A percentile compares a stretch with the other conserved stretches of the same genome.
phyloP scores from a whole-genome alignment of 2,329 filamentous ascomycete species.

The Clonostachys solani region DNA sequence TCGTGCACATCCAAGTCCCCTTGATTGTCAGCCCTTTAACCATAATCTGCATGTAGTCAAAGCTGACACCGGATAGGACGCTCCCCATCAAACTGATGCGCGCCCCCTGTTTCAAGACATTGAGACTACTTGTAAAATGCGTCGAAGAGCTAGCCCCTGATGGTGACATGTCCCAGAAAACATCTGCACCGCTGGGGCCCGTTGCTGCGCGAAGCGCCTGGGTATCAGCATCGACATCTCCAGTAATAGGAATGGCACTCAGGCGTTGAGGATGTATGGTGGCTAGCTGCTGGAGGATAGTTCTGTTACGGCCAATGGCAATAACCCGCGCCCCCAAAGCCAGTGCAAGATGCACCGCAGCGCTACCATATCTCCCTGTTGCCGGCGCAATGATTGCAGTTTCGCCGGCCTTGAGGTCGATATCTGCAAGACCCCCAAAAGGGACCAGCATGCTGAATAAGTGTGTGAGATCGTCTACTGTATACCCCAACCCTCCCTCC shows the following conservation, averaged over 20 bases:
- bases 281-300: conserved; percentile 11
- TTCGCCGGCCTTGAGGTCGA: conserved; percentile 37
- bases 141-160: conserved; percentile 10
- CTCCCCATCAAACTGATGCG: conserved; percentile 12
- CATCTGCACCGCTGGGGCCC: conserved; percentile 20
- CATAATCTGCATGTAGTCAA: conserved; percentile 16
- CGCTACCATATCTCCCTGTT: conserved; percentile 43
- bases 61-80: neutral
- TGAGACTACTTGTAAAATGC: too few relatives aligned
- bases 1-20: conserved; percentile 34
- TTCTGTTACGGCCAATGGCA: conserved; percentile 39
- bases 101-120: conserved; percentile 17
- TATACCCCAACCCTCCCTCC: conserved; percentile 11
- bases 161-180: conserved; percentile 41
- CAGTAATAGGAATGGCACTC: conserved; percentile 24
- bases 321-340: conserved; percentile 48
- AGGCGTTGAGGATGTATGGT: conserved; percentile 25
- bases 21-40: conserved; percentile 22
- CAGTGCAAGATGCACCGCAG: conserved; percentile 39
- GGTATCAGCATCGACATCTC: conserved; percentile 15
- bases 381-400: conserved; percentile 44
- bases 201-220: conserved; percentile 7
- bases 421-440: conserved; percentile 36
- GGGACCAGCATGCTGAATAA: conserved; percentile 24
- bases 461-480: too few relatives aligned